Evolutionary conservation across 2,329 filamentous ascomycete genomes (phyloP).

Genomic region (Hypoxylon sp.): DNA sequence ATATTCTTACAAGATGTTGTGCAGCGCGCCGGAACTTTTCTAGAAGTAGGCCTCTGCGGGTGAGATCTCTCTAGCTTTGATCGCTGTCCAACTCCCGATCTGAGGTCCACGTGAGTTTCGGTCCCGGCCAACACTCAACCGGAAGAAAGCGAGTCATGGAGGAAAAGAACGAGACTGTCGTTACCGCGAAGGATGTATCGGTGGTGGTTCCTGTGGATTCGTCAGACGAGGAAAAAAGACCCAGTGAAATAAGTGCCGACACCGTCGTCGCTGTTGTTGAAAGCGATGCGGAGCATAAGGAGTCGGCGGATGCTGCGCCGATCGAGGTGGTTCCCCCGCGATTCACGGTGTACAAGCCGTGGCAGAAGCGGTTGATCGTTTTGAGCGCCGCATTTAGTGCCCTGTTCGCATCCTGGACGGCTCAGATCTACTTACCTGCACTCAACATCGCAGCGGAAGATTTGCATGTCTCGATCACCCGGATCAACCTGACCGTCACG

Average conservation of each 20-base stretch:
- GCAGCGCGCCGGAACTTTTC: constrained; percentile 8
- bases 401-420: constrained; percentile 49
- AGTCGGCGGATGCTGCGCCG: constrained; percentile 30
- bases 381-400: constrained; percentile 49
- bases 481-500: constrained; percentile 57
- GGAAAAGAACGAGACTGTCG: constrained; percentile 34
- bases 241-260: constrained; percentile 41
- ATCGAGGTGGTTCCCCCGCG: constrained; percentile 28
- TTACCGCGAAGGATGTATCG: constrained; percentile 36
- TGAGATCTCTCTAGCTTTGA: constrained; percentile 24
- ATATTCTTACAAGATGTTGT: constrained; percentile 31
- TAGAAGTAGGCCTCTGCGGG: constrained; percentile 9
- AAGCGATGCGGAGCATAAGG: constrained; percentile 24
- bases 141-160: constrained; percentile 31
- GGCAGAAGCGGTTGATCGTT: constrained; percentile 48
- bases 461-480: constrained; percentile 41
- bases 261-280: constrained; percentile 33
- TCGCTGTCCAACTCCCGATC: constrained; percentile 21
- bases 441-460: constrained; percentile 48
- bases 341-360: constrained; percentile 44
- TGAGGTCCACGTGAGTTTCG: constrained; percentile 27
- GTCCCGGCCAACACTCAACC: constrained; percentile 8
- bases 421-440: constrained; percentile 50
- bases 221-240: constrained; percentile 21
- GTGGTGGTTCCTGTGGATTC: constrained; percentile 19